These are phyloP conservation scores for Aspergillus uvarum DNA, from an alignment of 2,329 filamentous ascomycete species.

Conservation along the genomic window DNA sequence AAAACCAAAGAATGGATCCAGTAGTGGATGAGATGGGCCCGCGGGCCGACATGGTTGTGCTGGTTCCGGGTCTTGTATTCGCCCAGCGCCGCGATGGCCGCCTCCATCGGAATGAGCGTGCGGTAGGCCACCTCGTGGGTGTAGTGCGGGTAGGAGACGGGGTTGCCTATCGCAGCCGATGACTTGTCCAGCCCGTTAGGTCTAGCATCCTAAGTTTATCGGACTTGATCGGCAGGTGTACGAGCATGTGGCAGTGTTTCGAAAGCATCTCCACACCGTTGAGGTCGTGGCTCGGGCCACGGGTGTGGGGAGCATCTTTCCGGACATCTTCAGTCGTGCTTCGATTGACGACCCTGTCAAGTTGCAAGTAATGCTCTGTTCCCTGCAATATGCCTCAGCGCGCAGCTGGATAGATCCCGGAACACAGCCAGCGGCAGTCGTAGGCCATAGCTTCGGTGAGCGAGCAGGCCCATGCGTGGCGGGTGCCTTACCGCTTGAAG, in stretches of 20 bases:
- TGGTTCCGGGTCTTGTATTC: constrained; percentile 32
- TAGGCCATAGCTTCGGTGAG: constrained; percentile 45
- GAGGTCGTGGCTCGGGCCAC: constrained; percentile 13
- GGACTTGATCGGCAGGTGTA: background rate
- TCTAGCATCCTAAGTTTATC: background rate
- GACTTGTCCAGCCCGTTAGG: too few relatives aligned
- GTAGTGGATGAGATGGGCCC: constrained; percentile 35
- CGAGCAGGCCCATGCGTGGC: constrained; percentile 38
- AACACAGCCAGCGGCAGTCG: constrained; percentile 30
- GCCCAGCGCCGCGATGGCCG: constrained; percentile 34
- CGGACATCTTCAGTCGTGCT: constrained; percentile 26
- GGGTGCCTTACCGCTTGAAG: constrained; percentile 29
- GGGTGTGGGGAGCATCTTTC: constrained; percentile 36
- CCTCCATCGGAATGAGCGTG: constrained; percentile 34
- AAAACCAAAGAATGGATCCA: too few relatives aligned
- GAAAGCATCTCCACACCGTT: constrained; percentile 30
- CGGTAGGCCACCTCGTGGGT: constrained; percentile 39
- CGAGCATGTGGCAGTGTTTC: constrained; percentile 2
- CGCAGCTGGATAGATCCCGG: constrained; percentile 41
- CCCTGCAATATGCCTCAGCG: constrained; percentile 41
- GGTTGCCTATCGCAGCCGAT: constrained; percentile 33
- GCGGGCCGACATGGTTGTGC: constrained; percentile 32
- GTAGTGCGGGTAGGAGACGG: constrained; percentile 24
- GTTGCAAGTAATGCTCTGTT: constrained; percentile 41
- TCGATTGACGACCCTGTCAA: constrained; percentile 22